Evolutionary conservation across 768 basidiomycete species (phyloP), one percentile per base, ranked within the genome.

Genomic region (Krasilnikovozyma curviuscula): DNA sequence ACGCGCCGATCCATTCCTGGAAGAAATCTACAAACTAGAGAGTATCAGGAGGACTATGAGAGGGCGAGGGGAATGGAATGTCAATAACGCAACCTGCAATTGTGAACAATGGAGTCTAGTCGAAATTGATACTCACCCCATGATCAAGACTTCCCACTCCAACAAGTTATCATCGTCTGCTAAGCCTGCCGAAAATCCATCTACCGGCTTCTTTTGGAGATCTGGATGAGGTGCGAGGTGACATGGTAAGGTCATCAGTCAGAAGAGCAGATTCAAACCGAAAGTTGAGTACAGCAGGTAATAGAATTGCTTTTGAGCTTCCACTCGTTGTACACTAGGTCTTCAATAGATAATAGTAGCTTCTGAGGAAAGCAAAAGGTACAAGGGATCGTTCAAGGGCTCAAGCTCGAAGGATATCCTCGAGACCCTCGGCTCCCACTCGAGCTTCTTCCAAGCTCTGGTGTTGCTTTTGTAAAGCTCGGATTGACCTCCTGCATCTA

Each of bases 171-270:
- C 73, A 50, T 95, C 91, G 63, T 97, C 86, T 39, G 88, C 88
- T 46, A 98, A 76, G 33, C 91, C 91, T 77, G 89, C 91, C 29
- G 85, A 89, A 69, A 98, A 97, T 7, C 91, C 91, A 60, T 93
- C 83, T 5, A 95, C 85, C 2, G 91, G 91, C 41, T 71, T 76
- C 67, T 95, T 95, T 28, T 79, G 83, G 54, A 98, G 75, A 61
- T 93, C 91, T 69, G 55, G 33, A 41, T 25, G 5, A 40, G 13
- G 14, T 27, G 27, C 30, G 6, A 33, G 31, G 30, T 42, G 48
- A 13, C 23, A 5, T 16, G 18, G 10, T 8, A 37, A 37, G 33
- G 21, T 16, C 5, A 25, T 14, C 25, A 28, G 69, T 63, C 30
- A 85, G 24, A 18, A 16, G 31, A 31, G 27, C 29, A n/a, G 30